phyloP scores from a whole-genome alignment of 768 basidiomycete genomes.

The Tylopilus vinaceipallidus region DNA sequence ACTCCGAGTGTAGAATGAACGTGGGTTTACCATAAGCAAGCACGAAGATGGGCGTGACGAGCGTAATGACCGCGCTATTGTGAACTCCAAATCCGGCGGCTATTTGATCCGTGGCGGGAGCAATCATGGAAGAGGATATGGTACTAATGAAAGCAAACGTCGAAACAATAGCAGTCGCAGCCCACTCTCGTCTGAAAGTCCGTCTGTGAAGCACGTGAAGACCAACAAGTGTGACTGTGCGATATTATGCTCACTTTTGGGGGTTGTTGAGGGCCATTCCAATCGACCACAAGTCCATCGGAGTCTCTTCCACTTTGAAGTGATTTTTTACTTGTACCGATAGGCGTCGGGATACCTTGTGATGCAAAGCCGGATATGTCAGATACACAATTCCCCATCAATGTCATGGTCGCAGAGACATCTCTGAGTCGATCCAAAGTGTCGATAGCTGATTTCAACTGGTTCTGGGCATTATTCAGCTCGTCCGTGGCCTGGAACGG shows the following conservation, averaged over 20 bases:
- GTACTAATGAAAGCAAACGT: constrained; percentile 68
- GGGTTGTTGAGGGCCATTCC: constrained; percentile 64
- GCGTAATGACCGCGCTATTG: constrained; percentile 44
- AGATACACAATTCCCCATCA: not conserved
- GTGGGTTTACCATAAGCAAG: constrained; percentile 53
- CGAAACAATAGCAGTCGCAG: constrained; percentile 58
- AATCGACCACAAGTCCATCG: constrained; percentile 44
- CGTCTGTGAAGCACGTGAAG: constrained; percentile 40
- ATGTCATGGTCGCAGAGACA: constrained; percentile 9
- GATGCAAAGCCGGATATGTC: not conserved
- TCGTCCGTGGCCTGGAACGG: not conserved
- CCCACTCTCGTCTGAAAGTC: constrained; percentile 59
- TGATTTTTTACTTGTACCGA: not conserved
- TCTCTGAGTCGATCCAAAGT: not conserved
- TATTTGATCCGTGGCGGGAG: constrained; percentile 57
- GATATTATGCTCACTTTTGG: constrained; percentile 43
- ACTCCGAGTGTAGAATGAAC: not conserved
- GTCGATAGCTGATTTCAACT: not conserved
- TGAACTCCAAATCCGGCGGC: constrained; percentile 55
- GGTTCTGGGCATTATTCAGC: not conserved
- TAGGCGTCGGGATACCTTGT: not conserved
- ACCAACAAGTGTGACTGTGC: not conserved
- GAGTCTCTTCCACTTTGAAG: not conserved
- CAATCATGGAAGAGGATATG: constrained; percentile 71
- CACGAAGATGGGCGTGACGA: constrained; percentile 59